A percentile compares a stretch with the other conserved stretches of the same genome.
Evolutionary conservation across 129 eudicot species (phyloP).

Genomic region (Kitagawia praeruptora): DNA sequence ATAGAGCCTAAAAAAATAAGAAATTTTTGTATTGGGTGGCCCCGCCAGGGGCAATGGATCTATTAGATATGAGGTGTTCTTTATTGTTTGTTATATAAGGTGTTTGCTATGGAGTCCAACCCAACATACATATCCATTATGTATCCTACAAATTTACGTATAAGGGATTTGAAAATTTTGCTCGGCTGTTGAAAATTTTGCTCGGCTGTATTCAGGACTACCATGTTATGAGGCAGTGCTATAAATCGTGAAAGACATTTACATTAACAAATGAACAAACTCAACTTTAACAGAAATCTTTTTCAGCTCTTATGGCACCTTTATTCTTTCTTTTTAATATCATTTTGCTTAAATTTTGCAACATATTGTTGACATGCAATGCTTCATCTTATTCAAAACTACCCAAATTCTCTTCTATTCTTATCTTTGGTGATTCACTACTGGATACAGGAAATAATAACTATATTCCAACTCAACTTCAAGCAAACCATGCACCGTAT

Average conservation of each 20-base stretch:
- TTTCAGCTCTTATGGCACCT: not conserved
- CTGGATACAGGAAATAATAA: constrained; percentile 43
- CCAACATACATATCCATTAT: too few species aligned
- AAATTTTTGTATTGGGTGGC: too few species aligned
- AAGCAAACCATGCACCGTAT: constrained; percentile 32
- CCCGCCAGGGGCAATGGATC: too few species aligned
- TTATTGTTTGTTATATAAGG: too few species aligned
- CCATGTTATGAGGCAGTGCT: too few species aligned
- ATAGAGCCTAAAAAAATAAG: too few species aligned
- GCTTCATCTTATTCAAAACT: not conserved
- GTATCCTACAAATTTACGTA: too few species aligned
- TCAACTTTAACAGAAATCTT: constrained; percentile 2
- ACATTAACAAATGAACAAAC: not conserved
- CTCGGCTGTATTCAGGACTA: too few species aligned
- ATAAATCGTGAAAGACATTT: not conserved
- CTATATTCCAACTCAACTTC: constrained; percentile 19
- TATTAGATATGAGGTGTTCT: too few species aligned
- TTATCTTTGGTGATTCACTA: constrained; percentile 43
- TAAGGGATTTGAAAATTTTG: too few species aligned
- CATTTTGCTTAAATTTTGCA: not conserved
- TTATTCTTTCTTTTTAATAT: not conserved
- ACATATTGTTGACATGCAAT: not conserved
- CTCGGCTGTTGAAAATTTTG: too few species aligned
- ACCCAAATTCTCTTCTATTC: constrained; percentile 16
- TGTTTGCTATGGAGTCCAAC: too few species aligned